Evolutionary conservation across 139 green algal genomes (phyloP).

Genomic region (Coelastrella sp.): DNA sequence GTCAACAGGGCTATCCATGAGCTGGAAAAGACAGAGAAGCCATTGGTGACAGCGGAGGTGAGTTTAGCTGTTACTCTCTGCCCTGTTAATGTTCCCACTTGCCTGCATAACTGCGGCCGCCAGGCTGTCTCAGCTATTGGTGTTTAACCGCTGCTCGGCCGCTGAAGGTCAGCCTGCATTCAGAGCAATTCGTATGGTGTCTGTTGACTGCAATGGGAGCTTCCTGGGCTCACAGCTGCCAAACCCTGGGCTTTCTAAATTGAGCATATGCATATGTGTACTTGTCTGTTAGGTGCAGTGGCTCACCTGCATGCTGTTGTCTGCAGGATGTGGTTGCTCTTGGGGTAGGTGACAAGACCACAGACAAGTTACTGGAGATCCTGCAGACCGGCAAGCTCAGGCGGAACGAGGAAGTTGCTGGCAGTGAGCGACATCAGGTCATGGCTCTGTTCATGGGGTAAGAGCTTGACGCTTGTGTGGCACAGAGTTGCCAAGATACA

Average conservation of each 20-base stretch:
- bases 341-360: constrained; percentile 48
- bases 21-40: constrained; percentile 28
- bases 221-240: no score
- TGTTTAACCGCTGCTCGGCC: no score
- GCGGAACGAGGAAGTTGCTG: constrained; percentile 47
- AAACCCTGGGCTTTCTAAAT: no score
- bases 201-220: no score
- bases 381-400: constrained; percentile 49
- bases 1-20: constrained; percentile 39
- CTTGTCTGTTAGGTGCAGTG: no score
- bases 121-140: no score
- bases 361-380: constrained; percentile 54
- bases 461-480: not conserved
- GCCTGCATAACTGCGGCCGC: no score
- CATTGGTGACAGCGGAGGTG: constrained; percentile 43
- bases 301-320: not conserved
- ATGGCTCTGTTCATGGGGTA: constrained; percentile 47
- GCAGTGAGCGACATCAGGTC: constrained; percentile 10
- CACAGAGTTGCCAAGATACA: no score
- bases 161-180: no score
- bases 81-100: no score
- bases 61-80: not conserved
- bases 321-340: constrained; percentile 48
- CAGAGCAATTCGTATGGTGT: no score
- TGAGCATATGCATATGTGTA: no score